Evolutionary conservation across 1,284 basidiomycete species (phyloP), one percentile per base, ranked within the genome.

Genomic region (Ganoderma sinense): DNA sequence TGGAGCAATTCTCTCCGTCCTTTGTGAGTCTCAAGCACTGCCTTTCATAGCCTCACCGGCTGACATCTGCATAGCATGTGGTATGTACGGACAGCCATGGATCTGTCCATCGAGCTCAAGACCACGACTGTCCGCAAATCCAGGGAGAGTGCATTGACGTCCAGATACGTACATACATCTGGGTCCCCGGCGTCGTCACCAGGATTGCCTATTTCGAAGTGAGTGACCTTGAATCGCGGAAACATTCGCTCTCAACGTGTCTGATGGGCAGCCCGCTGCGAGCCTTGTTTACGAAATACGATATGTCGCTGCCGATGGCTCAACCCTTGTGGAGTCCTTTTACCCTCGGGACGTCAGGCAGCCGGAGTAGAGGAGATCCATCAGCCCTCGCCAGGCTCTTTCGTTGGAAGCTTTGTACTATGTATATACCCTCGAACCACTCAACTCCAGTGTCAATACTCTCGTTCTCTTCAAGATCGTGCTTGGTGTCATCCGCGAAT

Each of bases 221-320:
- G 29, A 31, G 53, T 55, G 16, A 26, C 13, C 6, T 6, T 18
- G 6, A 29, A 55, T 16, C 2, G 53, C 53, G 53, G 8, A 7
- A 18, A 16, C 26, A 16, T 14, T 55, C 14, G n/a, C 53, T 29
- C 53, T 55, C 14, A 55, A 23, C 8, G 4, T 40, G 16, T 31
- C 3, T 13, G 40, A 14, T 10, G 10, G 14, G 26, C 45, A 70
- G 66, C 53, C 53, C 23, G 64, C 61, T 53, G 39, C 26, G 31
- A 53, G 65, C 16, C 33, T 64, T 11, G 62, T 66, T 11, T 69
- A 69, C 41, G 63, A 69, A 16, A 67, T 75, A 31, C 64, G 70
- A 33, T 63, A 53, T 45, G 31, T 39, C 26, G 48, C 48, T 18
- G 62, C 48, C 14, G 59, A 60, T 23, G 59, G 59, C n/a, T 26